Percentiles rank a stretch among this genome's conserved stretches.
Conservation (phyloP, 352 stramenopile genomes). For the Globisporangium spiculum region DNA sequence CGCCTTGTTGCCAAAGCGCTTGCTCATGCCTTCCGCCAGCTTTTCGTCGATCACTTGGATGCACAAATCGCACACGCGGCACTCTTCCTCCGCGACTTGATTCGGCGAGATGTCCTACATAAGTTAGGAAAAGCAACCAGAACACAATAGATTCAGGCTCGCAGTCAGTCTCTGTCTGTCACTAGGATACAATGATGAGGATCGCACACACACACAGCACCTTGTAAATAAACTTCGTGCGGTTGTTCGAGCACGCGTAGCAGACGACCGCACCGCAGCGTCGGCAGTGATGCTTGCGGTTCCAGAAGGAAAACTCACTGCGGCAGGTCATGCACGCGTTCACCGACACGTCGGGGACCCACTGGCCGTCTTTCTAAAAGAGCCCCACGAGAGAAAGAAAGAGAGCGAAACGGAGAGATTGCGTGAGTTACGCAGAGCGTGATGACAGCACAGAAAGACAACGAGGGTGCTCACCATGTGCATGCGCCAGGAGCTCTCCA, state of each 20-base stretch:
- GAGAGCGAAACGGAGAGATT: neutral
- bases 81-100: slow-evolving; percentile 63
- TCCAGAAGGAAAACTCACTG: slow-evolving; percentile 82
- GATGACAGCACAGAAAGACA: too few species aligned
- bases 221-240: slow-evolving; percentile 87
- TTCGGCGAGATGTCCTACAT: slow-evolving; percentile 58
- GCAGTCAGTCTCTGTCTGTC: neutral
- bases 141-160: neutral
- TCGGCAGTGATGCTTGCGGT: slow-evolving; percentile 86
- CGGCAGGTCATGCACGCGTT: slow-evolving; percentile 83
- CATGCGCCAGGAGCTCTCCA: slow-evolving; percentile 83
- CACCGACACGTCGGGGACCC: slow-evolving; percentile 80
- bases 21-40: slow-evolving; percentile 65
- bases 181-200: neutral
- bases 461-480: slow-evolving; percentile 58
- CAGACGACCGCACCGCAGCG: slow-evolving; percentile 84
- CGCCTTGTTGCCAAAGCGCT: slow-evolving; percentile 60
- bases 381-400: neutral
- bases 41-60: slow-evolving; percentile 86
- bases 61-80: slow-evolving; percentile 76
- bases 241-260: slow-evolving; percentile 69
- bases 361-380: slow-evolving; percentile 71
- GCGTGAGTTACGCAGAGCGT: neutral
- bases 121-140: neutral
- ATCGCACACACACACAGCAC: slow-evolving; percentile 17